phyloP scores from a whole-genome alignment of 2,329 filamentous ascomycete species.

The Diaporthe amygdali region DNA sequence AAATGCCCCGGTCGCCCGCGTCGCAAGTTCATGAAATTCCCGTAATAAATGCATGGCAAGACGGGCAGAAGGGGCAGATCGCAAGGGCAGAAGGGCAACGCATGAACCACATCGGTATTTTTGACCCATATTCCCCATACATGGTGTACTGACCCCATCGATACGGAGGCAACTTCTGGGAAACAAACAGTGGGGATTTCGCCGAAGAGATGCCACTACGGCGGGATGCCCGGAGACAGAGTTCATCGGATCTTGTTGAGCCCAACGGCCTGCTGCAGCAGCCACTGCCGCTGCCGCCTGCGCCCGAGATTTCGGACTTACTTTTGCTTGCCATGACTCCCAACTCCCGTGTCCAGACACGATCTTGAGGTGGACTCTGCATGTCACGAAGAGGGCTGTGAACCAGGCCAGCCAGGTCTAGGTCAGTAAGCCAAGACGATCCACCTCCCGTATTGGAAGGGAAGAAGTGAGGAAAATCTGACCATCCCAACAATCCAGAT shows the following conservation, averaged over 20 bases:
- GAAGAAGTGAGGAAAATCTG: neutral
- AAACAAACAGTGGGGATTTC: constrained; percentile 3
- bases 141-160: neutral
- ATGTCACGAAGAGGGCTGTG: constrained; percentile 3
- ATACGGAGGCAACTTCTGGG: neutral
- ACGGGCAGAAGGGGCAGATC: no score
- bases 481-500: neutral
- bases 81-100: neutral
- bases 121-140: constrained; percentile 2
- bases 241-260: neutral
- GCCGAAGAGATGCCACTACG: neutral
- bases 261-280: neutral
- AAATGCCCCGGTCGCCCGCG: neutral
- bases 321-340: neutral
- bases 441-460: constrained; percentile 7
- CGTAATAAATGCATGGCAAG: neutral
- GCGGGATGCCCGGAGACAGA: neutral
- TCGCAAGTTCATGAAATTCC: neutral
- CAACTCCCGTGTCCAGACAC: neutral
- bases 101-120: constrained; percentile 4
- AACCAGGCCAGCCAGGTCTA: neutral
- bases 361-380: neutral
- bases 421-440: constrained; percentile 2
- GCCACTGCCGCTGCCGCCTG: neutral
- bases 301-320: neutral